Evolutionary conservation across 495 filamentous ascomycete species (phyloP).

Genomic region (Darksidea phi): DNA sequence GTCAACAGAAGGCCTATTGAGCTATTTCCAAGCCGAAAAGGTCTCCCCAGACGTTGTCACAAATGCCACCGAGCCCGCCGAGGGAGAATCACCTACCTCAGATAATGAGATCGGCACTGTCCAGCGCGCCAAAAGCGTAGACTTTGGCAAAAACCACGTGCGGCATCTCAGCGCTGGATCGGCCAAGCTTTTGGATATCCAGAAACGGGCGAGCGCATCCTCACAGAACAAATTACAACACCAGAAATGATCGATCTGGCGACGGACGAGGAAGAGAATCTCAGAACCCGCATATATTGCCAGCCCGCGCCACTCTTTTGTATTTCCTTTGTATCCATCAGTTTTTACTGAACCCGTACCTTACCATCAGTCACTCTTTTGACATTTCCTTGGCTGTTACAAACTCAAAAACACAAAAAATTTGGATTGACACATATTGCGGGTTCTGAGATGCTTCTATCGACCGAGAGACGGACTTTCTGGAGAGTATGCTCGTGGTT

Average conservation of each 20-base stretch:
- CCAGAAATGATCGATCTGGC: slow-evolving; percentile 10
- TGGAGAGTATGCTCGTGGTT: too few relatives aligned
- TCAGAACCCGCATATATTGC: slow-evolving; percentile 15
- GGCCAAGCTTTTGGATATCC: slow-evolving; percentile 64
- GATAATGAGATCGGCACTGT: slow-evolving; percentile 39
- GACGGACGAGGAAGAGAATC: slow-evolving; percentile 15
- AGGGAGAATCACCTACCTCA: slow-evolving; percentile 29
- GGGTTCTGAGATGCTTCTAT: slow-evolving; percentile 5
- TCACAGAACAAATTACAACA: slow-evolving; percentile 20
- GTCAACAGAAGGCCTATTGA: slow-evolving; percentile 68
- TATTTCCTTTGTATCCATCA: slow-evolving; percentile 38
- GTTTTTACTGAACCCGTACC: slow-evolving; percentile 24
- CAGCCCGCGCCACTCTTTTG: slow-evolving; percentile 33
- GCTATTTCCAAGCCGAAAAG: slow-evolving; percentile 52
- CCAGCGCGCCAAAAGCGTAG: slow-evolving; percentile 64
- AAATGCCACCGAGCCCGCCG: slow-evolving; percentile 3
- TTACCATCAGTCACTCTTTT: slow-evolving; percentile 28
- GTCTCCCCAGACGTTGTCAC: slow-evolving; percentile 33
- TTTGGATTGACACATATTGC: slow-evolving; percentile 25
- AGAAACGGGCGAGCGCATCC: slow-evolving; percentile 24
- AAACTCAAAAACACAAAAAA: neutral
- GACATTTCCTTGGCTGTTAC: slow-evolving; percentile 25
- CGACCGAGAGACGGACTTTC: slow-evolving; percentile 1
- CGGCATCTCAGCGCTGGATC: slow-evolving; percentile 74
- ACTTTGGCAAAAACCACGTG: slow-evolving; percentile 60